phyloP scores from a whole-genome alignment of 2,329 filamentous ascomycete genomes.

The Colletotrichum zoysiae region DNA sequence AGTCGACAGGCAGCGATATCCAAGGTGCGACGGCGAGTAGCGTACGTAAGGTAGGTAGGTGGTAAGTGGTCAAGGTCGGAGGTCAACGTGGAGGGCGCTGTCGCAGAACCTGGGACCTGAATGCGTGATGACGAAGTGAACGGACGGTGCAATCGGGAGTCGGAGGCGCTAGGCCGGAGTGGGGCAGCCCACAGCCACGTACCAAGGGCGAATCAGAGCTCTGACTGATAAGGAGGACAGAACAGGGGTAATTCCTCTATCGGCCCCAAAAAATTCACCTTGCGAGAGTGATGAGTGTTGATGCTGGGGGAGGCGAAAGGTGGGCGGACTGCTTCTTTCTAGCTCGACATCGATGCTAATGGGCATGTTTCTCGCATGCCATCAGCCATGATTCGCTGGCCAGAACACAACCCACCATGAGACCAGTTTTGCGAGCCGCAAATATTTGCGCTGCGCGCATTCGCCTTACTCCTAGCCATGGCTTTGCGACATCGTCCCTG shows the following conservation, averaged over 20 bases:
- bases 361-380: constrained; percentile 22
- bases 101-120: constrained; percentile 30
- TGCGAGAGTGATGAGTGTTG: constrained; percentile 13
- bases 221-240: constrained; percentile 9
- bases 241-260: constrained; percentile 33
- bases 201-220: constrained; percentile 11
- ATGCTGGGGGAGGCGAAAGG: constrained; percentile 22
- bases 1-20: constrained; percentile 20
- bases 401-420: constrained; percentile 36
- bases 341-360: neutral
- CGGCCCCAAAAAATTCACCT: constrained; percentile 36
- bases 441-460: constrained; percentile 27
- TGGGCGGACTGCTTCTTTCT: neutral
- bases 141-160: constrained; percentile 29
- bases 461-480: constrained; percentile 29
- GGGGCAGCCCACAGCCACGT: neutral
- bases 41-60: constrained; percentile 17
- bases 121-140: constrained; percentile 40
- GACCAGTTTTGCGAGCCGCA: constrained; percentile 30
- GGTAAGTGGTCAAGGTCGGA: neutral
- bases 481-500: constrained; percentile 37
- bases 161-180: constrained; percentile 38
- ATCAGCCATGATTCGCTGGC: constrained; percentile 27
- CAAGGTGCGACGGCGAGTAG: constrained; percentile 19
- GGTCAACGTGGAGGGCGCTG: constrained; percentile 29